A percentile compares a stretch with the other conserved stretches of the same genome.
Conservation (phyloP, 257 asterid species). For the Nicotiana sylvestris region DNA sequence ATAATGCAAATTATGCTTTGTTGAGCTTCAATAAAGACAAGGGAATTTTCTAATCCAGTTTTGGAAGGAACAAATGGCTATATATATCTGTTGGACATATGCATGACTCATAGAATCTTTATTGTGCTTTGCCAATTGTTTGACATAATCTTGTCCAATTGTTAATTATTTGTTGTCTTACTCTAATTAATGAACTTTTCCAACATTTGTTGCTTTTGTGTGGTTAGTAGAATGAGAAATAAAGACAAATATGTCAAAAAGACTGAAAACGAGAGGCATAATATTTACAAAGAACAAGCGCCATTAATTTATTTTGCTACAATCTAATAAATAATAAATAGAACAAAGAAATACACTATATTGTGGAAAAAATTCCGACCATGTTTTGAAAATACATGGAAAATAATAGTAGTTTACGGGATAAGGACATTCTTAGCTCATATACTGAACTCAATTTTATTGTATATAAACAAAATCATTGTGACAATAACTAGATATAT, state of each 20-base stretch:
- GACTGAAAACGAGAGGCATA: background rate
- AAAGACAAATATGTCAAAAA: background rate
- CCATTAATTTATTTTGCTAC: background rate
- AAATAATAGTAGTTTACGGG: no score
- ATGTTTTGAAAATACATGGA: background rate
- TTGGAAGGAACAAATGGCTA: no score
- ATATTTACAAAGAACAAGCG: background rate
- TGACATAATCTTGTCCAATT: no score
- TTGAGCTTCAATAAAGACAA: background rate
- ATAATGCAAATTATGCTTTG: no score
- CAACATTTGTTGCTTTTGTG: no score
- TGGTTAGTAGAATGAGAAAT: background rate
- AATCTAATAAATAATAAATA: background rate
- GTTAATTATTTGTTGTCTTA: no score
- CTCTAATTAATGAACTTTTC: no score
- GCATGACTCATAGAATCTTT: no score
- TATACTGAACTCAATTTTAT: background rate
- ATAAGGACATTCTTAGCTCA: background rate
- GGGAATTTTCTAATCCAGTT: no score
- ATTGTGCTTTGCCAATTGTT: no score
- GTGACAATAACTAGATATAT: background rate
- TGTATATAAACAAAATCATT: background rate
- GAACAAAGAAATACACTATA: background rate
- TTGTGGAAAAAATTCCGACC: background rate
- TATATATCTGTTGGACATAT: no score